Percentiles rank a stretch among this genome's conserved stretches.
phyloP scores from a whole-genome alignment of 345 rosid genomes.

The Dipteronia dyeriana region DNA sequence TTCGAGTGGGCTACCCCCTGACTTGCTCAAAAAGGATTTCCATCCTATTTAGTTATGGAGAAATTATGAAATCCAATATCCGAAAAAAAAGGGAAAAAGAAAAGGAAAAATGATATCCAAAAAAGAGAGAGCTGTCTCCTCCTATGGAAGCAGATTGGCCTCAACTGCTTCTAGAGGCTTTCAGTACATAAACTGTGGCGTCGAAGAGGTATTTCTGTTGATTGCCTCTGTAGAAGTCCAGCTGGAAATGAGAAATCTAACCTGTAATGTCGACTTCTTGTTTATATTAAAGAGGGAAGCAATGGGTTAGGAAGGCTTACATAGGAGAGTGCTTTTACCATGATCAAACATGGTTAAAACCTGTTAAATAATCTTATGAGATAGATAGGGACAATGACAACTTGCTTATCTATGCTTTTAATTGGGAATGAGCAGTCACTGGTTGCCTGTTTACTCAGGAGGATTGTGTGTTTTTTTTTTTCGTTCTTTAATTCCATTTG shows the following conservation, averaged over 20 bases:
- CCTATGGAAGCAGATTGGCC: constrained; percentile 21
- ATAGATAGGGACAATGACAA: background rate
- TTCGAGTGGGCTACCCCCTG: constrained; percentile 48
- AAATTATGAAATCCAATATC: background rate
- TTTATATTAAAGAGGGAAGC: constrained; percentile 24
- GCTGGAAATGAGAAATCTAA: constrained; percentile 5
- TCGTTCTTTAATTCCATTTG: background rate
- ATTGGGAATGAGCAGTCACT: constrained; percentile 11
- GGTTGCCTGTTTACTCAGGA: background rate
- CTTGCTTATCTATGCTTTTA: constrained; percentile 7
- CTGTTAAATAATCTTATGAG: constrained; percentile 3
- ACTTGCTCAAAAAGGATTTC: constrained; percentile 10
- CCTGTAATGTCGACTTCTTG: constrained; percentile 30
- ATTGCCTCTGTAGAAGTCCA: background rate
- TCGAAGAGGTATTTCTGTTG: background rate
- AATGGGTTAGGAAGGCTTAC: background rate
- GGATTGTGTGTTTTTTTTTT: background rate
- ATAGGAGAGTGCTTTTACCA: constrained; percentile 8
- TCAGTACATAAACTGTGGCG: background rate
- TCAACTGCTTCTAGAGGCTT: constrained; percentile 16
- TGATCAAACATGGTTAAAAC: constrained; percentile 4
- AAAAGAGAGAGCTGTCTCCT: constrained; percentile 16
- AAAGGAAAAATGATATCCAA: background rate
- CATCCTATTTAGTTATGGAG: constrained; percentile 7
- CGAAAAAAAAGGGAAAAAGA: background rate